These are phyloP conservation scores for Turritis glabra DNA, from an alignment of 345 rosid genomes.

Conservation along the genomic window DNA sequence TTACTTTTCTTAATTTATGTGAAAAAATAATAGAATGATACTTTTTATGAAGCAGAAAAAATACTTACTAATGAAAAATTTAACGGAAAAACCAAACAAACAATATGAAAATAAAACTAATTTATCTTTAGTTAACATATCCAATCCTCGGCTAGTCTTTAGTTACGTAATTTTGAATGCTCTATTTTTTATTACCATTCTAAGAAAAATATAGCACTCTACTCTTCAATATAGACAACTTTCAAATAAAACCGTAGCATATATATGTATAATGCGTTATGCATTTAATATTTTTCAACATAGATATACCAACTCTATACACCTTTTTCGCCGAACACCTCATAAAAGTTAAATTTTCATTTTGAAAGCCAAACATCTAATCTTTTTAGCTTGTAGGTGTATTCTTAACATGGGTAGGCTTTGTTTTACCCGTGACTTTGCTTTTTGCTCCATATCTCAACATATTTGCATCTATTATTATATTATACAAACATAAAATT, in stretches of 20 bases:
- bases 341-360: neutral
- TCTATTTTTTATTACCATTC: neutral
- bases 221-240: neutral
- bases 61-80: neutral
- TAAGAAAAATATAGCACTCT: neutral
- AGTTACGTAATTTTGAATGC: neutral
- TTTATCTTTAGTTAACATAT: neutral
- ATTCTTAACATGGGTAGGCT: conserved; percentile 5
- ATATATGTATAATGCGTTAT: neutral
- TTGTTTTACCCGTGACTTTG: conserved; percentile 2
- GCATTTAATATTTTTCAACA: neutral
- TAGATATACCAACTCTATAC: neutral
- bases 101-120: neutral
- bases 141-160: neutral
- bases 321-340: neutral
- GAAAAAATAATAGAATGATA: no score
- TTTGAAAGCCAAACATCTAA: neutral
- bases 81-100: neutral
- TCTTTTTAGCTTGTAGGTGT: neutral
- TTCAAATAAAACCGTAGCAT: neutral
- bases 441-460: conserved; percentile 6
- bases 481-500: neutral
- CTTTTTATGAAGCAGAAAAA: no score
- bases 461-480: neutral
- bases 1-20: no score